Base-by-base conservation (phyloP, 805 yeast genomes). In the Wickerhamiella vanderwaltii region DNA sequence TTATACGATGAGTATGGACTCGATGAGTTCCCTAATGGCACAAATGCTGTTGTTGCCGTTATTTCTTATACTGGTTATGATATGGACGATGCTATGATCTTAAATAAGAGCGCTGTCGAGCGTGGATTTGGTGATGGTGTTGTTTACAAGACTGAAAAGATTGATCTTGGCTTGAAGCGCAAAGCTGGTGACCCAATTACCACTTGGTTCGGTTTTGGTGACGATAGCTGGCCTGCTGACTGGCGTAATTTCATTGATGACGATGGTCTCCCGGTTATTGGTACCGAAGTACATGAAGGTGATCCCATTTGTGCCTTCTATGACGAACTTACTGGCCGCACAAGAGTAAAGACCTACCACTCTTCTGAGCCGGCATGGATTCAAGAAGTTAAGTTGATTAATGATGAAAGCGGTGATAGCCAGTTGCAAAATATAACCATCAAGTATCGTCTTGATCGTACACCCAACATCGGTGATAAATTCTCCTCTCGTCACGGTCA, bases 71-170 rank as follows among this genome's bases (percentile, higher is more conserved):
- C 98, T 1, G 98, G 98, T 53, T 91, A 91, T 59, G 98, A 91
- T 82, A 91, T 91, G 97, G 98, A 91, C 67, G 98, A 91, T 64
- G 98, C 98, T 59, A 88, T 91, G 97, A 91, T 91, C 56, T 75
- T 91, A 52, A 91, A 91, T 64, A 91, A 91, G 63, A 82, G 94
- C 39, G 96, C 97, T 0, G 94, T 87, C 55, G 98, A 91, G 65
- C 75, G 98, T 62, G 98, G 98, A 1, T 91, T 91, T 51, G 97
- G 94, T 15, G 88, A 91, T 55, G 98, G 98, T 65, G 83, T 94
- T 6, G 93, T 91, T 50, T 86, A 83, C 65, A 91, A 91, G 64
- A 91, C 82, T 23, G 98, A 91, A 61, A 85, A 84, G 64, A 72
- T 91, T 40, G 96, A 91, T 53, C 68, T 91, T 44, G 65, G 81